A percentile compares a stretch with the other conserved stretches of the same genome.
These are phyloP conservation scores for Oryza coarctata DNA, from an alignment of 176 grass and related monocot genomes.

Conservation along the genomic window DNA sequence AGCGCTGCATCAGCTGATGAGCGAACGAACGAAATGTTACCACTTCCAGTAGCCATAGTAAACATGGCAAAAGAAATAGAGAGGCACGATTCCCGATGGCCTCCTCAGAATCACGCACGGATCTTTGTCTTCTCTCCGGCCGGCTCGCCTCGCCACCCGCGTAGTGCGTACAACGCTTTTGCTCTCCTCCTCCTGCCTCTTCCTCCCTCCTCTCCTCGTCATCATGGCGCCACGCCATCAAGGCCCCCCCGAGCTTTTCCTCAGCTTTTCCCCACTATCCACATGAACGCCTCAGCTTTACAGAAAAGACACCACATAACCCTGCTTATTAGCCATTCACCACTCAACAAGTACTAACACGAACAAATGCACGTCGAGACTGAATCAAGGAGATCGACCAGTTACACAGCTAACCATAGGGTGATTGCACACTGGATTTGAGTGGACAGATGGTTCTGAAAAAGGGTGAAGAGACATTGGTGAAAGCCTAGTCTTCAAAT, in stretches of 20 bases:
- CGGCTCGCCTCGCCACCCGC: background rate
- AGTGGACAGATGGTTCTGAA: background rate
- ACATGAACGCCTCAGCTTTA: constrained; percentile 5
- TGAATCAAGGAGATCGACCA: background rate
- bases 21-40: background rate
- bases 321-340: background rate
- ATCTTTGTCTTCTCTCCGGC: constrained; percentile 55
- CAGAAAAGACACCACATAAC: background rate
- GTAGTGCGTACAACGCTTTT: no score
- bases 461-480: no score
- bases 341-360: no score
- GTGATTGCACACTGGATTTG: no score
- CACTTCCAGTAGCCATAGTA: constrained; percentile 5
- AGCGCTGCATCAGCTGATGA: background rate
- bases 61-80: constrained; percentile 35
- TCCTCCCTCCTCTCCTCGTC: background rate
- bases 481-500: no score
- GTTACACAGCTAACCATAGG: background rate
- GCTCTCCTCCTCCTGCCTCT: no score
- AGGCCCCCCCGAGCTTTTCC: constrained; percentile 38
- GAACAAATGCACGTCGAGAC: no score
- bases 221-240: constrained; percentile 51
- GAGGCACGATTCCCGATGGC: constrained; percentile 32
- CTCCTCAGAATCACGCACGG: constrained; percentile 49
- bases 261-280: constrained; percentile 23